Evolutionary conservation across 78 protist species (phyloP).

Genomic region (Dictyostelium firmibasis): DNA sequence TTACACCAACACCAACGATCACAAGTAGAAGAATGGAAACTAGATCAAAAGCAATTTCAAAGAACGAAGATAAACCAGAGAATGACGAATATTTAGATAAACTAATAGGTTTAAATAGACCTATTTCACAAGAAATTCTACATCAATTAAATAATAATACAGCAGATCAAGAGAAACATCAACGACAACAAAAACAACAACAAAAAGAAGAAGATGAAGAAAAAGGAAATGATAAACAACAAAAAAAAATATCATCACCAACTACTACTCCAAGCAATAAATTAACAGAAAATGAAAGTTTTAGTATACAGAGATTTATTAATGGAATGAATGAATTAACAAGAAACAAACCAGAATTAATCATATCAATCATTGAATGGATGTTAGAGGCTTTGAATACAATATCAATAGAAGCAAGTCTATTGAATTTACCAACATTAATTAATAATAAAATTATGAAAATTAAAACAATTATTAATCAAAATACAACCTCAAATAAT

Average conservation of each 20-base stretch:
- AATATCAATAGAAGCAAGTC: not conserved
- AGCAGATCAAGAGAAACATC: not conserved
- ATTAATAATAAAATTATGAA: not conserved
- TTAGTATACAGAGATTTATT: not conserved
- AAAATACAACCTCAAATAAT: not conserved
- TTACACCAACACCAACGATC: not conserved
- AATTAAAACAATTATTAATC: not conserved
- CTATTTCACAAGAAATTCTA: not conserved
- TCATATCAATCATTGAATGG: slow-evolving; percentile 25
- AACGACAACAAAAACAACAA: not conserved
- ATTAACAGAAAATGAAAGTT: not conserved
- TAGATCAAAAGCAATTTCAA: slow-evolving; percentile 1
- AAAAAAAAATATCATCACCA: not conserved
- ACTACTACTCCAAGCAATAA: not conserved
- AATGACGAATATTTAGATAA: slow-evolving; percentile 34
- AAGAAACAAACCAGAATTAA: not conserved
- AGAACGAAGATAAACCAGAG: not conserved
- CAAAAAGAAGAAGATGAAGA: not conserved
- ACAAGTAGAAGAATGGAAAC: slow-evolving; percentile 30
- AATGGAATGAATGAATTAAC: not conserved
- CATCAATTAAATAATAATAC: not conserved
- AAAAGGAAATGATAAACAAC: not conserved
- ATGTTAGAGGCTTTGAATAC: not conserved
- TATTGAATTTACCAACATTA: not conserved
- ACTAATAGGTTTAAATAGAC: not conserved